These are phyloP conservation scores for Xylariales sp. DNA, from an alignment of 2,329 filamentous ascomycete species.

Conservation along the genomic window DNA sequence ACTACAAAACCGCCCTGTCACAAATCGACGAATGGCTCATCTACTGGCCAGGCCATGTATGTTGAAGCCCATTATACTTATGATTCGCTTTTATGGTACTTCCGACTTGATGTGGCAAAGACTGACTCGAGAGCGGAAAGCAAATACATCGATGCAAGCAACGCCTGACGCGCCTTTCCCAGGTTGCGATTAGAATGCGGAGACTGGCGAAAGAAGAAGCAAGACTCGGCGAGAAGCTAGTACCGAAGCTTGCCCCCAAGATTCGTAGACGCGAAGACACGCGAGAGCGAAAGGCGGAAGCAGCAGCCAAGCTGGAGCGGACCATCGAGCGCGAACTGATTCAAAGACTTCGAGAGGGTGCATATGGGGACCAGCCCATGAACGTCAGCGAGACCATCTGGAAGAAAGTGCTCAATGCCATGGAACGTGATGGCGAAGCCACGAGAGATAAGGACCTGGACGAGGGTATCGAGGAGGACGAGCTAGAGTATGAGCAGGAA, in stretches of 20 bases:
- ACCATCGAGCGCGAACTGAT: slow-evolving; percentile 95
- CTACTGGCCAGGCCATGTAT: too few relatives aligned
- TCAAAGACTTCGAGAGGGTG: slow-evolving; percentile 82
- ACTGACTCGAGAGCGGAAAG: too few relatives aligned
- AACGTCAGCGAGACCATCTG: slow-evolving; percentile 94
- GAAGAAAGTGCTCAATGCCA: slow-evolving; percentile 90
- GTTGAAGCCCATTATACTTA: too few relatives aligned
- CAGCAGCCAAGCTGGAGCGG: slow-evolving; percentile 87
- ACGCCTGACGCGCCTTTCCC: slow-evolving; percentile 83
- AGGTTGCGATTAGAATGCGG: slow-evolving; percentile 79
- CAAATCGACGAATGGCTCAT: slow-evolving; percentile 82
- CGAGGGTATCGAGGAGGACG: slow-evolving; percentile 71
- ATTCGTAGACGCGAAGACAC: slow-evolving; percentile 71
- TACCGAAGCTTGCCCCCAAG: slow-evolving; percentile 89
- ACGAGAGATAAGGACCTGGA: slow-evolving; percentile 82
- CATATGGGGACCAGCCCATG: slow-evolving; percentile 89
- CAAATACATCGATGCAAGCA: slow-evolving; percentile 95
- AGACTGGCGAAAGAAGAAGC: slow-evolving; percentile 75
- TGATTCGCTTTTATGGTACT: too few relatives aligned
- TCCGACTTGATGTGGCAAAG: too few relatives aligned
- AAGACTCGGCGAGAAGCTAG: slow-evolving; percentile 79
- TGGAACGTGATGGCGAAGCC: slow-evolving; percentile 84
- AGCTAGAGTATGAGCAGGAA: slow-evolving; percentile 61
- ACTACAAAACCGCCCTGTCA: slow-evolving; percentile 84
- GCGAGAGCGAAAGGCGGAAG: slow-evolving; percentile 71